Evolutionary conservation across 129 eudicot species (phyloP).

Genomic region (Logfia minima): DNA sequence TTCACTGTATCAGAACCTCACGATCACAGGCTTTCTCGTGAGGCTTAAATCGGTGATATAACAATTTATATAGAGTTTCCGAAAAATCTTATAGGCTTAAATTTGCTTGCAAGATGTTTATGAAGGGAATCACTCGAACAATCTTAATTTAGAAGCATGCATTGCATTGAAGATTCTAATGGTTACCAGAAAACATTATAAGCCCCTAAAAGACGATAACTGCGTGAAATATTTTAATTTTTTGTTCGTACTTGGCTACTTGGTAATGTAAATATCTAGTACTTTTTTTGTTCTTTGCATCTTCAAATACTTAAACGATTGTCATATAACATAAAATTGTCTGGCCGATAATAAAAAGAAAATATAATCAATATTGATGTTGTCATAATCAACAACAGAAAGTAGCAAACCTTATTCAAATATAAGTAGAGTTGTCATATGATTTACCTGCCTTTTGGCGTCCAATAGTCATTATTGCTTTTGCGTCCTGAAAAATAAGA

Average conservation of each 20-base stretch:
- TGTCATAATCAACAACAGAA: background rate
- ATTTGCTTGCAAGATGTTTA: conserved; percentile 31
- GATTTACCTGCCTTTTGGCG: background rate
- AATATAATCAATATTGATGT: background rate
- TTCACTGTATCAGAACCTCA: conserved; percentile 43
- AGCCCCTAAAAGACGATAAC: conserved; percentile 2
- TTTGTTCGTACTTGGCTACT: background rate
- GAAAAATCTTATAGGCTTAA: conserved; percentile 2
- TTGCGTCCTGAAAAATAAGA: background rate
- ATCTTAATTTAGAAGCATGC: background rate
- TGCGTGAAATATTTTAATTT: background rate
- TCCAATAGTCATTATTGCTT: background rate
- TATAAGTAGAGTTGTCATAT: background rate
- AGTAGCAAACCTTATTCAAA: background rate
- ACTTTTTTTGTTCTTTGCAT: background rate
- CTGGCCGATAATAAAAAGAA: no score
- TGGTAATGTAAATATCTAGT: background rate
- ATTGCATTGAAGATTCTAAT: background rate
- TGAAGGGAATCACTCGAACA: conserved; percentile 21
- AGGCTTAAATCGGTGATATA: conserved; percentile 40
- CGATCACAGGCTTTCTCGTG: conserved; percentile 30
- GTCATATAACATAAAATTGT: no score
- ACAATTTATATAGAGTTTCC: conserved; percentile 13
- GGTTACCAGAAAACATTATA: background rate
- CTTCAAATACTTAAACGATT: no score